These are phyloP conservation scores for Colletotrichum lini DNA, from an alignment of 2,329 filamentous ascomycete species.

Conservation along the genomic window DNA sequence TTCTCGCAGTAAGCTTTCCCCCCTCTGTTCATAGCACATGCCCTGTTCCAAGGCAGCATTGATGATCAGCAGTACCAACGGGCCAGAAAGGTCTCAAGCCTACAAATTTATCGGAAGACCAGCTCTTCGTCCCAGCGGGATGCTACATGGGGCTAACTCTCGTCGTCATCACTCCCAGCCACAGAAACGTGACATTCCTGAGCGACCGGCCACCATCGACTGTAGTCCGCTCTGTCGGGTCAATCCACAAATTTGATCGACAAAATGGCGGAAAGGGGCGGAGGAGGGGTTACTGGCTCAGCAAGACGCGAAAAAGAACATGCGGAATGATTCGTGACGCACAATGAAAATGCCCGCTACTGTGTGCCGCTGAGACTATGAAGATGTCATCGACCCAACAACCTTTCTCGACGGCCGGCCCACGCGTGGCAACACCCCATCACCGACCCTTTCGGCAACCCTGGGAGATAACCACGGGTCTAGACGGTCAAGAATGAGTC, in stretches of 20 bases:
- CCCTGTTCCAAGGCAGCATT: neutral
- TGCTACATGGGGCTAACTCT: neutral
- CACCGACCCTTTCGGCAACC: neutral
- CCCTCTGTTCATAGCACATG: neutral
- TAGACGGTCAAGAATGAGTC: neutral
- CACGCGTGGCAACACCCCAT: neutral
- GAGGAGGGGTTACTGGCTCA: neutral
- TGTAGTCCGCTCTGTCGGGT: neutral
- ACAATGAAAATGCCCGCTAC: slow-evolving; percentile 28
- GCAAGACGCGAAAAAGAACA: neutral
- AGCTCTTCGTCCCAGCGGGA: too few species aligned
- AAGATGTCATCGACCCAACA: neutral
- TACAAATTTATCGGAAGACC: neutral
- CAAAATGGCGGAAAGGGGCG: neutral
- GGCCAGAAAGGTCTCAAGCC: neutral
- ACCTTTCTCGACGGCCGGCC: too few species aligned
- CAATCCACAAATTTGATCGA: neutral
- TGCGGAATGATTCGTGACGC: neutral
- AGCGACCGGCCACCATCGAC: neutral
- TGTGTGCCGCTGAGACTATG: slow-evolving; percentile 1
- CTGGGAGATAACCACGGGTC: neutral
- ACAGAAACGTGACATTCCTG: slow-evolving; percentile 5
- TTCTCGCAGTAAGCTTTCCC: too few species aligned
- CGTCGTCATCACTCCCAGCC: neutral
- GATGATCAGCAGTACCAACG: neutral